Percentiles rank a stretch among this genome's conserved stretches.
phyloP scores from a whole-genome alignment of 495 filamentous ascomycete species.

The Hyaloscypha bicolor region DNA sequence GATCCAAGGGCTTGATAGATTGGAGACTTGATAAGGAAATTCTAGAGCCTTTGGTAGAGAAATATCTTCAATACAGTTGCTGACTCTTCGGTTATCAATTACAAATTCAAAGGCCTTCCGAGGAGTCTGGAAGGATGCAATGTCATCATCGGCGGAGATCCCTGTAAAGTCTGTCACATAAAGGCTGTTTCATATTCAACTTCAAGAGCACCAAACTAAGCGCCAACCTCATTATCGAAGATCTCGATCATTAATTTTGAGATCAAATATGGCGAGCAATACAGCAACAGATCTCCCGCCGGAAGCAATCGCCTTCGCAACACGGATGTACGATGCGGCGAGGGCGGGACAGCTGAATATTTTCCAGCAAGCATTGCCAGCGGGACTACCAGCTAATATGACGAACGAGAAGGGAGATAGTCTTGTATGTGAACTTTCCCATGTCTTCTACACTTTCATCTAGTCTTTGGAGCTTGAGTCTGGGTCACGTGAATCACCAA shows the following conservation, averaged over 20 bases:
- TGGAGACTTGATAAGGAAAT: not conserved
- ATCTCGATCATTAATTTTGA: not conserved
- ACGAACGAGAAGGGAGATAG: slow-evolving; percentile 60
- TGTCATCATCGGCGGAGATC: not conserved
- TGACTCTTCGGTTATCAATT: not conserved
- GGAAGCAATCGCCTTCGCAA: slow-evolving; percentile 53
- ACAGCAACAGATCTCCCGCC: slow-evolving; percentile 39
- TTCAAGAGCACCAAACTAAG: not conserved
- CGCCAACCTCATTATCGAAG: not conserved
- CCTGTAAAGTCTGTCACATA: not conserved
- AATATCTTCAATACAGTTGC: too few species aligned
- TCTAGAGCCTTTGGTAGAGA: too few species aligned
- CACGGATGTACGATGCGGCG: slow-evolving; percentile 54
- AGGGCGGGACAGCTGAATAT: slow-evolving; percentile 48
- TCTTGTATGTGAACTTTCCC: slow-evolving; percentile 40
- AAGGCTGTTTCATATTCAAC: not conserved
- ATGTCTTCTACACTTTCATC: not conserved
- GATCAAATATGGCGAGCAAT: not conserved
- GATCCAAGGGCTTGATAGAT: too few species aligned
- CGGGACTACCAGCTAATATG: slow-evolving; percentile 53
- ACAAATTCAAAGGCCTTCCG: not conserved
- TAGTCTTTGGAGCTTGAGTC: not conserved
- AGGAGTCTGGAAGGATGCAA: not conserved
- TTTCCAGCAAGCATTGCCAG: slow-evolving; percentile 52
- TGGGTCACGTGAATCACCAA: not conserved